Base-by-base conservation (phyloP, 1,284 basidiomycete genomes). In the Pseudozyma flocculosa region DNA sequence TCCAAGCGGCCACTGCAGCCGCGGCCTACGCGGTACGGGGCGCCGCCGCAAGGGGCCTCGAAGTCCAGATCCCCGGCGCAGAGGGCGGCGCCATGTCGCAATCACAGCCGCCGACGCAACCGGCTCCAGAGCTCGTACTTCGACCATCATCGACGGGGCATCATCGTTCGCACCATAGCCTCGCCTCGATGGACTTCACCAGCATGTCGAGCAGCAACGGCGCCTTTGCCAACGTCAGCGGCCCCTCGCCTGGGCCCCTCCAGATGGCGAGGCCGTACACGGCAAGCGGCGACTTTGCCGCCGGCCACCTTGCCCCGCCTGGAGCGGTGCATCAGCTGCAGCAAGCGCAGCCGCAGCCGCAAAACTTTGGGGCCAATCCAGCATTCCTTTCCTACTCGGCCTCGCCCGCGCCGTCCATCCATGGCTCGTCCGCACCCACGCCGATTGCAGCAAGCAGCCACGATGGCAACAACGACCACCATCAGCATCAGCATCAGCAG, bases 91-190 rank as follows among this genome's bases (percentile, higher is more conserved):
- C 26, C 38, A 21, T 8, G 18, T 40, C 8, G 42, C 38, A 40
- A 18, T 47, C 50, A 19, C 44, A 40, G 11, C 38, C 45, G 11
- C 40, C 40, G 9, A 40, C 41, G 2, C 1, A 40, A 7, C 36
- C 39, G 29, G 36, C 9, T 32, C 48, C 41, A 9, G 10, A 48
- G 8, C 23, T 39, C 24, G 34, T 61, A 45, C 21, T 46, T 13
- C 44, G 59, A 11, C 59, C 60, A 17, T 54, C 60, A 10, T 62
- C 60, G 18, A 53, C 60, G 5, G 54, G 54, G 29, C 17, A 47
- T 2, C 32, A 41, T 13, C 44, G 50, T 3, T 39, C 48, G 3
- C 50, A 50, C 2, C 50, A 49, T 2, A 43, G 38, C 10, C 52
- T 53, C 39, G 51, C 29, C 14, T 30, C 55, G 3, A 40, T 47